A percentile compares a stretch with the other conserved stretches of the same genome.
Evolutionary conservation across 2,329 filamentous ascomycete species (phyloP).

Genomic region (Fusarium sp.): DNA sequence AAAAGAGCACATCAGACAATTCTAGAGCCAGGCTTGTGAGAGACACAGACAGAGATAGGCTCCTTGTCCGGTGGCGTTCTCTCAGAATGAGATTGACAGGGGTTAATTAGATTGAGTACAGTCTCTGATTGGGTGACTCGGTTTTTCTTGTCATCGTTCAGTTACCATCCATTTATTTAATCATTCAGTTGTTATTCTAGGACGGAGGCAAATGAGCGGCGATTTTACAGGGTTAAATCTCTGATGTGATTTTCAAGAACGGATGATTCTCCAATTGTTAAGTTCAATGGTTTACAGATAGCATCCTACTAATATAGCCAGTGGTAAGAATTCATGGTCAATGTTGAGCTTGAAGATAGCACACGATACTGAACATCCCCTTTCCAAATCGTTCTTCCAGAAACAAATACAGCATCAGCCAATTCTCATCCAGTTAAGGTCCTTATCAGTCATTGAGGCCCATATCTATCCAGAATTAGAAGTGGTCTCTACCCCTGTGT

Average conservation of each 20-base stretch:
- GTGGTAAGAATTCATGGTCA: not conserved
- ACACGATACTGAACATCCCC: not conserved
- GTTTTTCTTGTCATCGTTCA: constrained; percentile 7
- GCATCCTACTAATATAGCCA: not conserved
- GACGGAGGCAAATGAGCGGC: constrained; percentile 32
- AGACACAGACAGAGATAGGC: constrained; percentile 29
- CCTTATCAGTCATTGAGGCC: not conserved
- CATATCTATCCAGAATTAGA: not conserved
- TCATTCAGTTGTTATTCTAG: constrained; percentile 20
- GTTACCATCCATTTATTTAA: constrained; percentile 1
- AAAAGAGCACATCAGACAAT: constrained; percentile 2
- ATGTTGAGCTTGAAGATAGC: not conserved
- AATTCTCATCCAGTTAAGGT: not conserved
- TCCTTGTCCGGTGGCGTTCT: constrained; percentile 21
- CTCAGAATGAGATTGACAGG: constrained; percentile 17
- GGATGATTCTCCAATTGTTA: not conserved
- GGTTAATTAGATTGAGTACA: constrained; percentile 3
- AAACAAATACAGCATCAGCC: not conserved
- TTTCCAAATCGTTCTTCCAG: not conserved
- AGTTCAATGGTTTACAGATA: not conserved
- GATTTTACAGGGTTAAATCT: constrained; percentile 8
- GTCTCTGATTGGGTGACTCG: not conserved
- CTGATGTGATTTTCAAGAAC: constrained; percentile 2
- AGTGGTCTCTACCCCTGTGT: not conserved
- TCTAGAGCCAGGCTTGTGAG: constrained; percentile 9